Conservation (phyloP, 164 flowering plant species). For the Houttuynia cordata region DNA sequence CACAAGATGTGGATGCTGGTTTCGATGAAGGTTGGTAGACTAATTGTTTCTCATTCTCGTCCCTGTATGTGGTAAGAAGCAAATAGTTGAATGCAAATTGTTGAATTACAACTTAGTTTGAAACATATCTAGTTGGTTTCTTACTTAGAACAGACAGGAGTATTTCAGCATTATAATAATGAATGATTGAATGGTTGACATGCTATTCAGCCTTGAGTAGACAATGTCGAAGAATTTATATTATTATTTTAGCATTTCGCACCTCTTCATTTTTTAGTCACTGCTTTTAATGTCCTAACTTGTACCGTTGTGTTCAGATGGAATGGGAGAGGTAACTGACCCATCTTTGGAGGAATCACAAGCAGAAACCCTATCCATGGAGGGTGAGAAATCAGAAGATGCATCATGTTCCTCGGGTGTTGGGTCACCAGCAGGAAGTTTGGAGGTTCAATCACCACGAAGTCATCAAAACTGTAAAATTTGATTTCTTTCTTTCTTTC, state of each 20-base stretch:
- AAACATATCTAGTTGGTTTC: background rate
- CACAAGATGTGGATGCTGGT: slow-evolving; percentile 28
- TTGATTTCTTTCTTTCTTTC: background rate
- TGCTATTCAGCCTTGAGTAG: background rate
- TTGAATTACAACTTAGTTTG: background rate
- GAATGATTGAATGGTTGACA: too few relatives aligned
- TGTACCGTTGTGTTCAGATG: slow-evolving; percentile 10
- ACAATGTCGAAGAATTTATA: background rate
- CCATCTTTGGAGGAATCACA: slow-evolving; percentile 19
- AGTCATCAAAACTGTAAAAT: slow-evolving; percentile 27
- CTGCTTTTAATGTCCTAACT: too few relatives aligned
- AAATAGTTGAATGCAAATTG: background rate
- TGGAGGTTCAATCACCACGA: slow-evolving; percentile 38
- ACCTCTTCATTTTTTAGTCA: background rate
- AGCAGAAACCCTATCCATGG: slow-evolving; percentile 9
- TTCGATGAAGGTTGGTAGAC: slow-evolving; percentile 35
- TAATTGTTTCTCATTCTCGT: too few relatives aligned
- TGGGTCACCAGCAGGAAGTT: slow-evolving; percentile 21
- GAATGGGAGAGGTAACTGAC: slow-evolving; percentile 44
- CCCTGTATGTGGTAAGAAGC: too few relatives aligned
- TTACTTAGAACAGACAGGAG: too few relatives aligned
- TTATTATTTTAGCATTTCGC: background rate
- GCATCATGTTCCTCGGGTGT: slow-evolving; percentile 33
- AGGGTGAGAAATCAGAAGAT: slow-evolving; percentile 25
- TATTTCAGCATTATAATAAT: background rate